These are phyloP conservation scores for Amphichorda felina DNA, from an alignment of 2,329 filamentous ascomycete species.

Conservation along the genomic window DNA sequence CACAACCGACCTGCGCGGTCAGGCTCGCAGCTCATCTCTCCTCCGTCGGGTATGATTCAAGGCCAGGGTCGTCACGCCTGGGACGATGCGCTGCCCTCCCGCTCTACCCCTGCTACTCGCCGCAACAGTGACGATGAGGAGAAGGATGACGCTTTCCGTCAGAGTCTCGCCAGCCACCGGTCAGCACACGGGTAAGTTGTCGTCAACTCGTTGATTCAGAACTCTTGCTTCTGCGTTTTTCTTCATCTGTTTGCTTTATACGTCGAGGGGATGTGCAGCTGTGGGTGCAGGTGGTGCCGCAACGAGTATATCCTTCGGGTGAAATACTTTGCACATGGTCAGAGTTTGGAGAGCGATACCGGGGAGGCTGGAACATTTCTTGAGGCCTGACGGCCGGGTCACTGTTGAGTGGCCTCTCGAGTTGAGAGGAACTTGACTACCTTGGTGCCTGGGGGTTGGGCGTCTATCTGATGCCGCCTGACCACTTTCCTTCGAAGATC, in stretches of 20 bases:
- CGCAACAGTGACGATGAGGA: conserved; percentile 89
- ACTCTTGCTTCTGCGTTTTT: conserved; percentile 5
- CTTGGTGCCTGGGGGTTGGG: too few relatives aligned
- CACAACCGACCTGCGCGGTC: conserved; percentile 64
- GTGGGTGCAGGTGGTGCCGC: background rate
- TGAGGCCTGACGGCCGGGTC: background rate
- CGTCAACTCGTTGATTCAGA: too few relatives aligned
- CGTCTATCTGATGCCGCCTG: too few relatives aligned
- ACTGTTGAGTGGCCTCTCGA: too few relatives aligned
- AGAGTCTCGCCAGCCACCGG: conserved; percentile 59
- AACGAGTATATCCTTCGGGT: background rate
- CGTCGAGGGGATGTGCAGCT: background rate
- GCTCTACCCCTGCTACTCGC: conserved; percentile 75
- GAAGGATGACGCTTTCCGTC: conserved; percentile 62
- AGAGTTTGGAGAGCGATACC: too few relatives aligned
- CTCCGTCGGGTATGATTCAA: conserved; percentile 48
- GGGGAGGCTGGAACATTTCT: background rate
- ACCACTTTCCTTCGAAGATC: too few relatives aligned
- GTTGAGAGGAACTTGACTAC: too few relatives aligned
- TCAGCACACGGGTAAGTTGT: conserved; percentile 67
- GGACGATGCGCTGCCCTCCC: conserved; percentile 55
- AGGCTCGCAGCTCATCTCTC: conserved; percentile 70
- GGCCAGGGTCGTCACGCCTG: conserved; percentile 22
- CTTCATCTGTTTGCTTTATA: background rate
- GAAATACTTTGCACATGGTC: background rate